Evolutionary conservation across 768 basidiomycete species (phyloP).

Genomic region (Phanerodontia chrysosporium): DNA sequence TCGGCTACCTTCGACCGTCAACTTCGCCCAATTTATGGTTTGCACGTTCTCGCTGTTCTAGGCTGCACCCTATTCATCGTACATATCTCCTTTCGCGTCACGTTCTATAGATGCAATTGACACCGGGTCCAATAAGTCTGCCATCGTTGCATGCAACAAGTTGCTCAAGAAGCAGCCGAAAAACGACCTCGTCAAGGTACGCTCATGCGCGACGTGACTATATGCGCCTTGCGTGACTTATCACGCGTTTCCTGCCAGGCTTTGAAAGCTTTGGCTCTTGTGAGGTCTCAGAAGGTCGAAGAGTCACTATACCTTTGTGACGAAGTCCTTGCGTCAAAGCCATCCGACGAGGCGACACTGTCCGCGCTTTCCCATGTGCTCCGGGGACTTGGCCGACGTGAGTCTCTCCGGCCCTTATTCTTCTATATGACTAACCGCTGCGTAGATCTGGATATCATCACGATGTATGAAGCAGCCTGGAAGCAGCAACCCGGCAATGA

Average conservation of each 20-base stretch:
- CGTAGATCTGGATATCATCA: slow-evolving; percentile 76
- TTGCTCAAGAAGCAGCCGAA: slow-evolving; percentile 81
- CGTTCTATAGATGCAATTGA: slow-evolving; percentile 69
- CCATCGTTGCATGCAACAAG: slow-evolving; percentile 82
- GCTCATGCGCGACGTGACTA: neutral
- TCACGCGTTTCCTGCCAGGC: slow-evolving; percentile 40
- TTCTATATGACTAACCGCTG: neutral
- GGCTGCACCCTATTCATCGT: neutral
- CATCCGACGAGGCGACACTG: slow-evolving; percentile 68
- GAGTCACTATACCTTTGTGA: slow-evolving; percentile 77
- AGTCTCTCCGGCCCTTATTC: slow-evolving; percentile 16
- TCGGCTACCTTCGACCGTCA: slow-evolving; percentile 73
- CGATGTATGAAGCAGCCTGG: slow-evolving; percentile 84
- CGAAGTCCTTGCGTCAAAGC: slow-evolving; percentile 70
- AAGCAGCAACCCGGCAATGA: slow-evolving; percentile 79
- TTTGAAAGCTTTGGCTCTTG: slow-evolving; percentile 79
- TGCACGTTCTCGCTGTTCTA: slow-evolving; percentile 16
- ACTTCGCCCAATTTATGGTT: slow-evolving; percentile 83
- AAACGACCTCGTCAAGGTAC: slow-evolving; percentile 67
- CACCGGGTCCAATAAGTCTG: slow-evolving; percentile 82
- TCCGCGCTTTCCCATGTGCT: slow-evolving; percentile 83
- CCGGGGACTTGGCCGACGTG: slow-evolving; percentile 69
- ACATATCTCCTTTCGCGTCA: neutral
- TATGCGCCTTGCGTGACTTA: neutral
- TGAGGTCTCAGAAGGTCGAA: slow-evolving; percentile 82